Conservation (phyloP, 768 basidiomycete genomes). For the Mycena rebaudengoi region DNA sequence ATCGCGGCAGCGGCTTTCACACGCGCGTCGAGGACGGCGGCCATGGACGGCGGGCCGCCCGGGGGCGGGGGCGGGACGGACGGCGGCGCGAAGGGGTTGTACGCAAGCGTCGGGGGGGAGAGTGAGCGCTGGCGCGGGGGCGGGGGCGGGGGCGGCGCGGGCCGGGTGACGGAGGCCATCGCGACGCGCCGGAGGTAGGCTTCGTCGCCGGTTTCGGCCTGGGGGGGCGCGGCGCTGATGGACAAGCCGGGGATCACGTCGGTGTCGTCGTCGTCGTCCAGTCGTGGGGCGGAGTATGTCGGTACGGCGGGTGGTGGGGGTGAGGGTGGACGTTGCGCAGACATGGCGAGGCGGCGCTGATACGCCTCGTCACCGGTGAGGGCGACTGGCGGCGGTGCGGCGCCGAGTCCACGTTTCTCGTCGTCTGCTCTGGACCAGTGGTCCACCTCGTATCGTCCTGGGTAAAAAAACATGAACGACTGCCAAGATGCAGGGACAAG, state of each 20-base stretch:
- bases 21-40: conserved; percentile 65
- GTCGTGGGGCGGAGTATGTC: background rate
- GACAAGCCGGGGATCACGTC: conserved; percentile 34
- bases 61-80: conserved; percentile 66
- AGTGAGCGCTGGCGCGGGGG: conserved; percentile 37
- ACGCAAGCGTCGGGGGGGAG: conserved; percentile 66
- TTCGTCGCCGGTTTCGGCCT: conserved; percentile 68
- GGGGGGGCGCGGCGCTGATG: conserved; percentile 16
- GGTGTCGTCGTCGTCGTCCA: conserved; percentile 25
- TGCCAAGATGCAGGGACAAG: conserved; percentile 1
- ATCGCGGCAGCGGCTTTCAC: conserved; percentile 84
- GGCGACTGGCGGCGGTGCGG: conserved; percentile 50
- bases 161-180: conserved; percentile 54
- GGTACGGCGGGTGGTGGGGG: conserved; percentile 31
- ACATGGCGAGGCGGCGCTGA: conserved; percentile 78
- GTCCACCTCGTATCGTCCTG: conserved; percentile 61
- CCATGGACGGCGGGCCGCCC: conserved; percentile 46
- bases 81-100: conserved; percentile 76
- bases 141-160: conserved; percentile 37
- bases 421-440: conserved; percentile 66
- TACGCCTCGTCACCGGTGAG: conserved; percentile 85
- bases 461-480: conserved; percentile 14
- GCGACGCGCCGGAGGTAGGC: conserved; percentile 70
- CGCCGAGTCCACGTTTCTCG: conserved; percentile 38
- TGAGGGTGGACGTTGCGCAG: conserved; percentile 37